Evolutionary conservation across 2,329 filamentous ascomycete species (phyloP).

Genomic region (Colletotrichum navitas): DNA sequence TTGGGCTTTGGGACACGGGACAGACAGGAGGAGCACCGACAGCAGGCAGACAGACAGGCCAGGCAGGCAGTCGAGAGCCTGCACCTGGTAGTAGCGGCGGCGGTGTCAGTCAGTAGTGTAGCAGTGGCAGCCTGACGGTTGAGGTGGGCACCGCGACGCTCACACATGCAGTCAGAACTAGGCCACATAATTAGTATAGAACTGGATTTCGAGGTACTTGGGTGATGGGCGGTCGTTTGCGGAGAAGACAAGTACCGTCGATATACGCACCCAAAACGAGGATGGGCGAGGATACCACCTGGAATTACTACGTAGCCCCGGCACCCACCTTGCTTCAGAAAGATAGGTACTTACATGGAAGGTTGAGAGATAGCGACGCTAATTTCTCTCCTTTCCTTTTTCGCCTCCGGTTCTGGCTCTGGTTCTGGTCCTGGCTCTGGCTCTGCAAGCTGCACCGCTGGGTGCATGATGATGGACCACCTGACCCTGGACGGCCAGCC

Average conservation of each 20-base stretch:
- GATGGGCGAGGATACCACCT: constrained; percentile 20
- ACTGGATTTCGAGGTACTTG: constrained; percentile 27
- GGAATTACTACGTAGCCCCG: constrained; percentile 20
- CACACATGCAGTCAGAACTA: constrained; percentile 2
- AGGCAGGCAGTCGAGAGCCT: neutral
- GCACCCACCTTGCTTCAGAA: constrained; percentile 39
- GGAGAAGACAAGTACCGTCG: neutral
- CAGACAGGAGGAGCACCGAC: constrained; percentile 21
- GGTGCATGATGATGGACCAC: constrained; percentile 15
- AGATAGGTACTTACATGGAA: constrained; percentile 14
- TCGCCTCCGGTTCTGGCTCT: neutral
- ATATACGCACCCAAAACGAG: constrained; percentile 10
- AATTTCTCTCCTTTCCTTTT: constrained; percentile 3
- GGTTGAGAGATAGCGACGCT: constrained; percentile 27
- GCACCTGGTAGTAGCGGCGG: constrained; percentile 5
- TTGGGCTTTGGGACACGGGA: constrained; percentile 26
- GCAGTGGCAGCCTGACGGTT: constrained; percentile 37
- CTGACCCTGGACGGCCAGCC: constrained; percentile 28
- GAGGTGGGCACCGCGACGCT: constrained; percentile 7
- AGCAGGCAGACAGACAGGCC: constrained; percentile 1
- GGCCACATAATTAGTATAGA: constrained; percentile 10
- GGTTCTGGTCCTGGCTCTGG: neutral
- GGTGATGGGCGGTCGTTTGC: neutral
- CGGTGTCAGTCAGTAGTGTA: constrained; percentile 15
- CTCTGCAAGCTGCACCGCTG: constrained; percentile 3